Conservation (phyloP, 352 stramenopile genomes). For the Globisporangium camurandrum region DNA sequence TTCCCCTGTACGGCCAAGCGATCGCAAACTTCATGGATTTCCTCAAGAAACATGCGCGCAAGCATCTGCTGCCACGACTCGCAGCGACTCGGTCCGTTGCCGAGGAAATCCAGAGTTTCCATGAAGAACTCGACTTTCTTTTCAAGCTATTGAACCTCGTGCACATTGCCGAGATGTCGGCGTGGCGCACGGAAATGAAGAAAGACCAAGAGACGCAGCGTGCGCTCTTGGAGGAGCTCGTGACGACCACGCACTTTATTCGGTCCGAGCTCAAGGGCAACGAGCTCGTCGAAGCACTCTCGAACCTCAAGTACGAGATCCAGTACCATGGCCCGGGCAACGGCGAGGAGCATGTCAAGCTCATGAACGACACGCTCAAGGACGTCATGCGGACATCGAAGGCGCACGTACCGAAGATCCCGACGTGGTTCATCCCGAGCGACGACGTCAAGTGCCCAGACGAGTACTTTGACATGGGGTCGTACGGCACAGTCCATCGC, state of each 20-base stretch:
- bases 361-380: slow-evolving; percentile 14
- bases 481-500: slow-evolving; percentile 13
- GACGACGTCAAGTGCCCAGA: slow-evolving; percentile 11
- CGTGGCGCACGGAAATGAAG: slow-evolving; percentile 11
- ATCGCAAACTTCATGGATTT: slow-evolving; percentile 27
- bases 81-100: slow-evolving; percentile 10
- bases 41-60: slow-evolving; percentile 14
- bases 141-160: slow-evolving; percentile 17
- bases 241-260: slow-evolving; percentile 13
- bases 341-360: slow-evolving; percentile 3
- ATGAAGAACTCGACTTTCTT: slow-evolving; percentile 16
- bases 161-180: slow-evolving; percentile 16
- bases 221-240: slow-evolving; percentile 9
- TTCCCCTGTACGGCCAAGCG: slow-evolving; percentile 24
- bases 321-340: slow-evolving; percentile 7
- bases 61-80: slow-evolving; percentile 13
- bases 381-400: slow-evolving; percentile 9
- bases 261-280: slow-evolving; percentile 3
- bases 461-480: slow-evolving; percentile 7
- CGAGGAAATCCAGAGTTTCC: slow-evolving; percentile 10
- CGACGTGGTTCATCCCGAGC: slow-evolving; percentile 16
- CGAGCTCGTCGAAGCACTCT: slow-evolving; percentile 16
- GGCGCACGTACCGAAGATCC: slow-evolving; percentile 8
- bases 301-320: slow-evolving; percentile 19
- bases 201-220: slow-evolving; percentile 10